Evolutionary conservation across 2,329 filamentous ascomycete species (phyloP).

Genomic region (Teratosphaeria epicoccoides): DNA sequence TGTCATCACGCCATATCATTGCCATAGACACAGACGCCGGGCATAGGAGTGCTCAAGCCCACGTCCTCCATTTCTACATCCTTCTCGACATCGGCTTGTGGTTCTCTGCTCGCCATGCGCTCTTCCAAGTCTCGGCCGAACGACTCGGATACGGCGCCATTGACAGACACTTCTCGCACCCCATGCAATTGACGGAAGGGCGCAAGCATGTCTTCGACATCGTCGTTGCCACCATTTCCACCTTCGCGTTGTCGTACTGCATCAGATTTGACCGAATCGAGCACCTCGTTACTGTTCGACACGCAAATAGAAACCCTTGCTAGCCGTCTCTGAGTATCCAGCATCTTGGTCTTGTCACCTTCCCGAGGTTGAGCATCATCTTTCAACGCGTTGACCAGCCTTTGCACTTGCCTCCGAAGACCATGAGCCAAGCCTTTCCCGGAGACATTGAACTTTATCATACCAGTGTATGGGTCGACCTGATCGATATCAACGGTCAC

Average conservation of each 20-base stretch:
- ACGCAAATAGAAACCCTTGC: constrained; percentile 17
- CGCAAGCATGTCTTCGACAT: constrained; percentile 33
- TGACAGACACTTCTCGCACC: constrained; percentile 27
- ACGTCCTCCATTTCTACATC: constrained; percentile 5
- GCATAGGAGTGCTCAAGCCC: constrained; percentile 4
- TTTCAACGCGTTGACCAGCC: constrained; percentile 30
- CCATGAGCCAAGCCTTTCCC: constrained; percentile 35
- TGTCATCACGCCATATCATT: constrained; percentile 8
- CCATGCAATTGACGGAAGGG: constrained; percentile 30
- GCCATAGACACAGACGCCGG: constrained; percentile 18
- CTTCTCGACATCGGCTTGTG: neutral
- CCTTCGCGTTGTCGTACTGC: constrained; percentile 19
- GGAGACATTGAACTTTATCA: constrained; percentile 43
- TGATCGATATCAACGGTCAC: constrained; percentile 37
- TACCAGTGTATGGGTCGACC: constrained; percentile 40
- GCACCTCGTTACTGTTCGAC: constrained; percentile 23
- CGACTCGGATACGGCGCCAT: constrained; percentile 29
- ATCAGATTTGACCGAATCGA: constrained; percentile 21
- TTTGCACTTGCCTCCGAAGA: constrained; percentile 30
- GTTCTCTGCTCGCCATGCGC: neutral
- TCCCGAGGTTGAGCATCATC: constrained; percentile 8
- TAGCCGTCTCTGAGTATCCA: constrained; percentile 2
- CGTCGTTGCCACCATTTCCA: constrained; percentile 20
- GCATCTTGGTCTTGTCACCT: neutral
- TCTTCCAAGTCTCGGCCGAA: constrained; percentile 21